phyloP scores from a whole-genome alignment of 345 rosid species.

The Raphanus sativus region DNA sequence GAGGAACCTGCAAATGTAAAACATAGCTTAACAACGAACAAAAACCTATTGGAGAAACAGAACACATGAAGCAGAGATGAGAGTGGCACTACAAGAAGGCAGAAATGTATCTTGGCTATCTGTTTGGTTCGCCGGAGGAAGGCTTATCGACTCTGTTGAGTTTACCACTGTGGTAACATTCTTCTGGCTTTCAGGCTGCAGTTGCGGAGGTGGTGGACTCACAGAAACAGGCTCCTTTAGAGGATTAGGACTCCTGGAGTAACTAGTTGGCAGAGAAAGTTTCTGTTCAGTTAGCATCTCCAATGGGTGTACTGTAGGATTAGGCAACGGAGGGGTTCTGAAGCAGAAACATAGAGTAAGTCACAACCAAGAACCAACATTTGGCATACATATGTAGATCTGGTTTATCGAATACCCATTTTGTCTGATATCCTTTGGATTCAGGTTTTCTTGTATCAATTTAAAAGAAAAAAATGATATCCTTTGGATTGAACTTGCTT shows the following conservation, averaged over 20 bases:
- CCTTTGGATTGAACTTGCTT: background rate
- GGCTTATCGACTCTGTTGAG: conserved; percentile 26
- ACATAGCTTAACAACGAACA: conserved; percentile 25
- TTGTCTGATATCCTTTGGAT: too few species aligned
- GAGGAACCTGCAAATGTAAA: conserved; percentile 43
- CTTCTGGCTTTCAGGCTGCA: conserved; percentile 15
- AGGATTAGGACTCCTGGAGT: too few species aligned
- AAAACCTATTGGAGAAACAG: background rate
- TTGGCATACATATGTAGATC: too few species aligned
- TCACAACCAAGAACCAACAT: too few species aligned
- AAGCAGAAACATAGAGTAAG: too few species aligned
- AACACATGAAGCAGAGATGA: conserved; percentile 5
- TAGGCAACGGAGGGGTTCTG: too few species aligned
- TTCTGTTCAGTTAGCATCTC: too few species aligned
- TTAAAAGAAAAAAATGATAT: background rate
- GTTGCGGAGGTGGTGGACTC: conserved; percentile 35
- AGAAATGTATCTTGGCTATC: conserved; percentile 25
- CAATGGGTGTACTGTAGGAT: too few species aligned
- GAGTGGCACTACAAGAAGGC: background rate
- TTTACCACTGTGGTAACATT: conserved; percentile 14
- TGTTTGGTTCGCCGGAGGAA: conserved; percentile 15
- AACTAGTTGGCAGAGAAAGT: too few species aligned
- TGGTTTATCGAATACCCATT: too few species aligned
- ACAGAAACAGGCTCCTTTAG: background rate
- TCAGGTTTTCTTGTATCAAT: background rate